Base-by-base conservation (phyloP, 202 grass and related monocot species). In the Zizania palustris region DNA sequence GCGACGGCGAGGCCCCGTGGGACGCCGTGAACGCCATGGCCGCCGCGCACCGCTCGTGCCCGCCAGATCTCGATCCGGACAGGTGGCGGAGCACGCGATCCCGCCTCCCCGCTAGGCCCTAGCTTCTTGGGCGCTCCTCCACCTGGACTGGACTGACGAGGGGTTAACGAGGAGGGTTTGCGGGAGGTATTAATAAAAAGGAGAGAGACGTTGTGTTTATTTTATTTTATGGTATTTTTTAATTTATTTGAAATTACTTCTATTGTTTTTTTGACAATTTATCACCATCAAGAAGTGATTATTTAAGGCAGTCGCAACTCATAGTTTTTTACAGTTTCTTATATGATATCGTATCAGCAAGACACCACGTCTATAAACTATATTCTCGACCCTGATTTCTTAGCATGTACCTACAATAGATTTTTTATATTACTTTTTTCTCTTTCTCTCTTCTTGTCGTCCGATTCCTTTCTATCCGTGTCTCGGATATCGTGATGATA, bases 11-110 rank as follows among this genome's bases (percentile, higher is more conserved):
- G 15, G 69, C 67, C 28, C 18, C 71, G 59, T 71, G 81, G 34
- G 81, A 84, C 58, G 76, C 58, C 65, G 65, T 75, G 81, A 88
- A 65, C 60, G 86, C 82, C 86, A 88, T 88, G 82, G 34, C 42
- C 75, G 36, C 43, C 51, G 4, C 56, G 49, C 62, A 22, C 56
- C 55, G 5, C 40, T 11, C 13, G 13, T 5, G n/a, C 5, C 22
- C 64, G 19, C 45, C 56, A 58, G 75, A 80, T 74, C 80, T 82
- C 67, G 74, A 20, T 38, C 50, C 12, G 67, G 57, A 7, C 9
- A 10, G 70, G 58, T 20, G 9, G 72, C 74, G 7, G 60, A 67
- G 59, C 42, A 37, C 60, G 53, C 74, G 80, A 83, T 87, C 5
- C 50, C 63, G 56, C 46, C 45, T 45, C 38, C 38, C 63, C 34